Evolutionary conservation across 768 basidiomycete species (phyloP), one percentile per base, ranked within the genome.

Genomic region (Sutorius australiensis): DNA sequence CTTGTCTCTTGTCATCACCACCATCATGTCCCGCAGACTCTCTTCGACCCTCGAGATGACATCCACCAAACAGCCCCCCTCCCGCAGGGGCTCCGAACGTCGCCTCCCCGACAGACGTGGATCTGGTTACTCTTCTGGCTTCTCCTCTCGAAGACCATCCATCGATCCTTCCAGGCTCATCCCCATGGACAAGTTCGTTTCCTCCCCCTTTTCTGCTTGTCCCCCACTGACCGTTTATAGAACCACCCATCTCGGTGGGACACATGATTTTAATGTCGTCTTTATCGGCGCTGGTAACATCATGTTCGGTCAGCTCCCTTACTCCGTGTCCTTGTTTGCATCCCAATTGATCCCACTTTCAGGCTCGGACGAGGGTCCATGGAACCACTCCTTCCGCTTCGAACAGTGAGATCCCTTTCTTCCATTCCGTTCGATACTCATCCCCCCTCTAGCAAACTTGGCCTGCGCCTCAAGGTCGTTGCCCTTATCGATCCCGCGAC

Each of bases 251-350:
- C 65, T 83, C 49, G 76, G 75, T 49, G 86, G 84, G 14, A 72
- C 81, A 44, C 82, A 87, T 59, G 78, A 86, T 64, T 97, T 97
- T 79, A 95, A 97, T 69, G 86, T 98, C 49, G 83, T 95, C 68
- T 94, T 95, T 72, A 77, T 98, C 61, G 95, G 95, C 46, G 95
- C 95, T 27, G 95, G 94, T 14, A 95, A 97, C 74, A 95, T 98
- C 75, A 97, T 97, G 93, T 98, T 98, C 67, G 95, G 94, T 83
- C 48, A 51, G 73, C 53, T 33, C 30, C n/a, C 36, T 47, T 39
- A 33, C 50, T 53, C 27, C 31, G 24, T 12, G 13, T n/a, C 40
- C 30, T 17, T 31, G 17, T 31, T 45, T 40, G 38, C 52, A 33
- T 28, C 49, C 16, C 33, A 4, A 19, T 55, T 55, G 39, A 66